Evolutionary conservation across 768 basidiomycete genomes (phyloP), one percentile per base, ranked within the genome.

Genomic region (Boletus rubroflammeus): DNA sequence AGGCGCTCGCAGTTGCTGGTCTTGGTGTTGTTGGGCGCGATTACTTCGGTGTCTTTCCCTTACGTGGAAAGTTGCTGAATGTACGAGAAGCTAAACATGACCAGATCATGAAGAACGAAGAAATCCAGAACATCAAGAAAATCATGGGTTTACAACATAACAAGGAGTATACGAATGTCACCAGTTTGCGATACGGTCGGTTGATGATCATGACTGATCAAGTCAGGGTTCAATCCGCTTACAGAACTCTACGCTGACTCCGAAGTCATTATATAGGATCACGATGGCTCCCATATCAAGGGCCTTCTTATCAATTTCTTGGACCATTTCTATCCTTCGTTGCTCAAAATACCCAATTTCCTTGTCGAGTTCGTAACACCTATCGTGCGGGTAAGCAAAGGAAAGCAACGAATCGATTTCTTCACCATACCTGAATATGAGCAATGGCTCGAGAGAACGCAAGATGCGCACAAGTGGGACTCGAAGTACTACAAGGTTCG

Each of bases 201-300:
- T 69, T 99, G 46, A 99, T 99, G 97, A 92, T 99, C 62, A 99
- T 99, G 97, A 93, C 97, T 5, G 97, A 99, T 86, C 96, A 98
- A 83, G 94, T 93, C 50, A 45, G 57, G 8, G n/a, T 48, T 11
- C 10, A 9, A 5, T 28, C 46, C 5, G 49, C n/a, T 38, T 47
- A 19, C 25, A 4, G 39, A 36, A 41, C 23, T 29, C 38, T 42
- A 25, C 15, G 15, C 32, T 47, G 49, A 43, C 39, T 38, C 43
- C 6, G 21, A 34, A 43, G 8, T 53, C n/a, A 28, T 40, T 5
- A 43, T 47, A 4, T 66, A 97, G 93, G 97, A 99, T 83, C 93
- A 98, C 73, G 97, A 99, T 73, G 97, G 97, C 48, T 98, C 97
- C n/a, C 97, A 99, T 74, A 99, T 99, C 76, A 99, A 99, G 72